These are phyloP conservation scores for Coemansia sp. DNA, from an alignment of 371 early-diverging fungal species.

Conservation along the genomic window DNA sequence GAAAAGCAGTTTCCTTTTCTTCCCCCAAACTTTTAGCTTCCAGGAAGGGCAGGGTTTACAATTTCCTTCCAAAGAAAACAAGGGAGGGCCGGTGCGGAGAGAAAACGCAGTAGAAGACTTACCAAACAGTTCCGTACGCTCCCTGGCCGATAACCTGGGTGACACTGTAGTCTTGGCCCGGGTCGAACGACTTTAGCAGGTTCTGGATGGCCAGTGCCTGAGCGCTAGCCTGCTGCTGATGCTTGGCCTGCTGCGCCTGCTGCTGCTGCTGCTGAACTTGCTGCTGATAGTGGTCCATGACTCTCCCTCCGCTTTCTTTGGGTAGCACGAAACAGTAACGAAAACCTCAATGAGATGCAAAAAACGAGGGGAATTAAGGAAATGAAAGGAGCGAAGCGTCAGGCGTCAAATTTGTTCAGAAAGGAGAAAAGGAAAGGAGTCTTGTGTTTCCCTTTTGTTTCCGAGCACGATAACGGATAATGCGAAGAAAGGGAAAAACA, in stretches of 20 bases:
- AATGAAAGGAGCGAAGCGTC: no score
- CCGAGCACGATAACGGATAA: no score
- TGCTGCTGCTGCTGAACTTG: constrained; percentile 22
- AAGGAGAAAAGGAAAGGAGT: no score
- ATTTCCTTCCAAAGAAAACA: neutral
- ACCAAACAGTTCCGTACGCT: constrained; percentile 53
- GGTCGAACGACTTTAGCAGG: constrained; percentile 48
- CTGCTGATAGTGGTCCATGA: constrained; percentile 17
- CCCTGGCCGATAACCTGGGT: constrained; percentile 51
- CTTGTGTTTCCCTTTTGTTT: no score
- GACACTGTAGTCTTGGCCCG: constrained; percentile 48
- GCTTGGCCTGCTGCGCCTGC: constrained; percentile 36
- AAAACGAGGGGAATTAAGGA: no score
- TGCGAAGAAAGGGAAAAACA: no score
- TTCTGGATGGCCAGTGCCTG: constrained; percentile 49
- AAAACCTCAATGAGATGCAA: no score
- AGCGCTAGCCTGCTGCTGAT: constrained; percentile 47
- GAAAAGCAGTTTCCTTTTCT: constrained; percentile 3
- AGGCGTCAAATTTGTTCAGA: no score
- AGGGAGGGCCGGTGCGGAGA: neutral
- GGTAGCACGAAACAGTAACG: no score
- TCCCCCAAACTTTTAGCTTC: no score
- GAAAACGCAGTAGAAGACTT: constrained; percentile 14
- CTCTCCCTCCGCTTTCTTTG: no score
- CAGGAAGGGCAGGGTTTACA: no score